phyloP scores from a whole-genome alignment of 2,329 filamentous ascomycete genomes.

The Cercospora zeae-maydis region DNA sequence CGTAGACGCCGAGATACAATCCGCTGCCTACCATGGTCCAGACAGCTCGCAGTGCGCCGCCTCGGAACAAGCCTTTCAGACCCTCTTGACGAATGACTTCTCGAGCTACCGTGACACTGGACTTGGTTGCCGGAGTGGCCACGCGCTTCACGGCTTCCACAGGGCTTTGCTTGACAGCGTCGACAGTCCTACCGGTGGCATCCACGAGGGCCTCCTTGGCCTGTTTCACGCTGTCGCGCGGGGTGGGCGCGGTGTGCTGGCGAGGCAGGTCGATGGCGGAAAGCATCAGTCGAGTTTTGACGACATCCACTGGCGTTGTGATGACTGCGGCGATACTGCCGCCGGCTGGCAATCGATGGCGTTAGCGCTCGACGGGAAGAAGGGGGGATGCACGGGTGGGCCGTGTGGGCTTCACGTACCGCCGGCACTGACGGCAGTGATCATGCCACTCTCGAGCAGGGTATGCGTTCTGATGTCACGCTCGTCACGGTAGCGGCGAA shows the following conservation, averaged over 20 bases:
- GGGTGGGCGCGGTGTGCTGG: constrained; percentile 2
- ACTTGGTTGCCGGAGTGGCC: constrained; percentile 36
- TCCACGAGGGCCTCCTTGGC: constrained; percentile 35
- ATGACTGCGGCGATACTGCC: constrained; percentile 71
- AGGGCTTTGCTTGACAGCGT: constrained; percentile 32
- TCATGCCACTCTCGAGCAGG: constrained; percentile 63
- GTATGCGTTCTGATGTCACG: constrained; percentile 38
- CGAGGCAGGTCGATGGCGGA: constrained; percentile 46
- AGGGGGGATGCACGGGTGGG: too few relatives aligned
- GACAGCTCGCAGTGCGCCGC: constrained; percentile 65
- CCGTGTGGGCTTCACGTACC: constrained; percentile 26
- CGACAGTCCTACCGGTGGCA: constrained; percentile 41
- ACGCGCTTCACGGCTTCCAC: constrained; percentile 36
- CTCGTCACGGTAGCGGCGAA: constrained; percentile 48
- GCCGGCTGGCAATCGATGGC: constrained; percentile 40
- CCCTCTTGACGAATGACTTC: constrained; percentile 66
- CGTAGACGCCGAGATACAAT: constrained; percentile 81
- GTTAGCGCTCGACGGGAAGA: background rate
- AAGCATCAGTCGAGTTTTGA: constrained; percentile 89
- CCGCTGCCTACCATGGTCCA: constrained; percentile 85
- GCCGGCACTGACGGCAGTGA: constrained; percentile 72
- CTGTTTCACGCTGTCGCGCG: constrained; percentile 20
- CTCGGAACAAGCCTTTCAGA: constrained; percentile 70
- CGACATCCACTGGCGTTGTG: constrained; percentile 86
- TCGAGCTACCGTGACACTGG: constrained; percentile 57